Base-by-base conservation (phyloP, 495 filamentous ascomycete genomes). In the Neurospora sp. region DNA sequence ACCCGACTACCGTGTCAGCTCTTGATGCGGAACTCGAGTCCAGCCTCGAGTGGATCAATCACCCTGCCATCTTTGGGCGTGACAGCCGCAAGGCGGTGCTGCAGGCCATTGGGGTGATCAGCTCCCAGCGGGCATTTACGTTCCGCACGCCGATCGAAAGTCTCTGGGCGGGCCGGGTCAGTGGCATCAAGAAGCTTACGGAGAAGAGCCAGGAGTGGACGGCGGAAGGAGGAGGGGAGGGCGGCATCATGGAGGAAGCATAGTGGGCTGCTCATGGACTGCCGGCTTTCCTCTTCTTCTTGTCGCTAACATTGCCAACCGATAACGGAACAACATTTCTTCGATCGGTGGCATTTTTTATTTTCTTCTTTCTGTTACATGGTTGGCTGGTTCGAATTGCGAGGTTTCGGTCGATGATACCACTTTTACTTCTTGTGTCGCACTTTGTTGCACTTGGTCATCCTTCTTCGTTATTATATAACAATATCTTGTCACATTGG, bases 11-110 rank as follows among this genome's bases (percentile, higher is more conserved):
- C 5, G 92, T 98, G 77, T 85, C 88, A 22, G 96, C 96, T 5
- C 89, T 99, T 18, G 96, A 98, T 78, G 89, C 92, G 6, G 96
- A 98, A 77, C 87, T 99, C 10, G 92, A 98, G 78, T 86, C 92
- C 11, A 90, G 91, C n/a, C 85, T 99, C n/a, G 96, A 99, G 81
- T 99, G 96, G 96, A 98, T 99, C 79, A 93, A 91, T 76, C 96
- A 99, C 78, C 96, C 96, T 7, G 95, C 95, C 2, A 92, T 98
- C 9, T 99, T 99, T 76, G 89, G 91, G 35, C 89, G 96, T n/a
- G 96, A 99, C 80, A 94, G 92, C 41, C 88, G 96, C 76, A 99
- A 99, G 82, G 93, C 94, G 14, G 95, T 99, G 2, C 85, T 99
- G 18, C 96, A 99, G 79, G 93, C 93, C 37, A 98, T 99, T 74